phyloP scores from a whole-genome alignment of 1,284 basidiomycete species.

The Sanghuangporus sanghuang region DNA sequence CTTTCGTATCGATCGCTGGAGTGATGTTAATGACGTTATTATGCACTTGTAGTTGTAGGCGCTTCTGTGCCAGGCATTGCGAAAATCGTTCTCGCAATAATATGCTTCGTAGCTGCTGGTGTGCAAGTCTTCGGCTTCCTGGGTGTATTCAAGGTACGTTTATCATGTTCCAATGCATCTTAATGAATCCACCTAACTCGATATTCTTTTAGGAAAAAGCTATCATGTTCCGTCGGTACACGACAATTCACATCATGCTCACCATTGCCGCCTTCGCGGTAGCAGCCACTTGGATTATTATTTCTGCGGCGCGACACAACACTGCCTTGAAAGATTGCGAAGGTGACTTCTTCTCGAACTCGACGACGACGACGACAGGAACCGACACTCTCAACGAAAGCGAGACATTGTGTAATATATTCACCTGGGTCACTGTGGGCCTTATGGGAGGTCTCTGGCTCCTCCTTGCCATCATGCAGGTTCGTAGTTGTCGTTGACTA shows the following conservation, averaged over 20 bases:
- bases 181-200: not conserved
- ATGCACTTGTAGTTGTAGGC: conserved; percentile 64
- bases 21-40: conserved; percentile 14
- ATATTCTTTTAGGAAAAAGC: conserved; percentile 60
- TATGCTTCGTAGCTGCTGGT: conserved; percentile 69
- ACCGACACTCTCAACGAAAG: conserved; percentile 40
- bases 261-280: conserved; percentile 64
- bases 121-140: conserved; percentile 79
- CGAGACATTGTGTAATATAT: conserved; percentile 74
- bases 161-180: not conserved
- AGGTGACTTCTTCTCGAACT: conserved; percentile 48
- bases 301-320: conserved; percentile 71
- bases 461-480: conserved; percentile 70
- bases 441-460: conserved; percentile 86
- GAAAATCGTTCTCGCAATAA: conserved; percentile 65
- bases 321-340: conserved; percentile 67
- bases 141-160: conserved; percentile 67
- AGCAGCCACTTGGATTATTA: conserved; percentile 73
- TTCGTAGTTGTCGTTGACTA: conserved; percentile 33
- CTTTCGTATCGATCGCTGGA: not conserved
- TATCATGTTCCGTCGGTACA: conserved; percentile 70
- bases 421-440: conserved; percentile 89
- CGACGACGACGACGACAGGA: conserved; percentile 28
- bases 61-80: conserved; percentile 73
- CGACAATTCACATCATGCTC: conserved; percentile 59